Conservation (phyloP, 179 eudicot genomes). For the Camellia oleifera region DNA sequence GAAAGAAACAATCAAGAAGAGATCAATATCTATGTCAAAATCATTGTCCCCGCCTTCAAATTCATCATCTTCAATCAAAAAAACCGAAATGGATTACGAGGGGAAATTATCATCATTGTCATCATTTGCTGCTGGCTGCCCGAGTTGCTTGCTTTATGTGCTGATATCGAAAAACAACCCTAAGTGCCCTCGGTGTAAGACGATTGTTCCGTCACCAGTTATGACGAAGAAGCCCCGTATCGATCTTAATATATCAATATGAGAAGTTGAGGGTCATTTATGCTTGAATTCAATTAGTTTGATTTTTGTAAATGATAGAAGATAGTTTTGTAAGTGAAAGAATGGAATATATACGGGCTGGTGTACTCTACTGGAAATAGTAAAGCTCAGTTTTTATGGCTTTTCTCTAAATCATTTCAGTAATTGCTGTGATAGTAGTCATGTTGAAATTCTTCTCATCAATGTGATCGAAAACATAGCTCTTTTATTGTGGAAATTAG, state of each 20-base stretch:
- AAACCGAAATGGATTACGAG: conserved; percentile 29
- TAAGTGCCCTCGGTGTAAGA: conserved; percentile 70
- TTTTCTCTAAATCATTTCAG: neutral
- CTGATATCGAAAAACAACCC: conserved; percentile 65
- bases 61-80: conserved; percentile 53
- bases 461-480: too few species aligned
- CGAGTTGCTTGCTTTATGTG: conserved; percentile 75
- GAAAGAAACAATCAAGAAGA: conserved; percentile 51
- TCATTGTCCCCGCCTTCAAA: conserved; percentile 46
- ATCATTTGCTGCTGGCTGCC: conserved; percentile 82
- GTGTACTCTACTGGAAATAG: neutral
- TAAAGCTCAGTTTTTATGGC: neutral
- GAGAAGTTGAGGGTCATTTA: conserved; percentile 18
- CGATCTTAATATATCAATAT: conserved; percentile 70
- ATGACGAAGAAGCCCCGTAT: conserved; percentile 65
- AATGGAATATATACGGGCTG: neutral
- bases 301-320: conserved; percentile 36
- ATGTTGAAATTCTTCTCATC: too few species aligned
- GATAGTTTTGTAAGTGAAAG: conserved; percentile 19
- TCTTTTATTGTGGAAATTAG: too few species aligned
- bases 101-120: conserved; percentile 20
- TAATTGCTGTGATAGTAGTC: neutral
- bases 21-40: conserved; percentile 34
- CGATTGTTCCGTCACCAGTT: conserved; percentile 46
- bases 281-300: neutral